Conservation (phyloP, 495 filamentous ascomycete genomes). For the Trypethelium eluteriae region DNA sequence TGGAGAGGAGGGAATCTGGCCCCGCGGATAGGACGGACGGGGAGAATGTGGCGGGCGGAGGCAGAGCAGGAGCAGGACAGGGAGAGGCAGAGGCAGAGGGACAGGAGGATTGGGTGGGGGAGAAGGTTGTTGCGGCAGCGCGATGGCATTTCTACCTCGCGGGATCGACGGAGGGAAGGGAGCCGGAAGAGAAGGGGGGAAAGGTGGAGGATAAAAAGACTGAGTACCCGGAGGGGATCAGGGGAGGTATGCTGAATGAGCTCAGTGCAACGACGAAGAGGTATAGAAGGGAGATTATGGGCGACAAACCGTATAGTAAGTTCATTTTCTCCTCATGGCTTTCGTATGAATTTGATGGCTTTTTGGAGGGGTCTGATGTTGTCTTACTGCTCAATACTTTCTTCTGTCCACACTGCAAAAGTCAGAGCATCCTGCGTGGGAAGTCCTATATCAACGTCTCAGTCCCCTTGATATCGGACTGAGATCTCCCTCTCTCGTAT, state of each 20-base stretch:
- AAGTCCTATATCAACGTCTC: too few species aligned
- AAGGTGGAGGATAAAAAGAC: conserved; percentile 6
- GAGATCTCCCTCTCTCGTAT: too few species aligned
- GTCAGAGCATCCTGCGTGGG: too few species aligned
- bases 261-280: conserved; percentile 14
- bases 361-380: neutral
- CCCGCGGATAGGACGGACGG: conserved; percentile 18
- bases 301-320: conserved; percentile 13
- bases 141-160: neutral
- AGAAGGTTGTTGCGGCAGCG: neutral
- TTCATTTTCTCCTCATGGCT: neutral
- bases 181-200: conserved; percentile 18
- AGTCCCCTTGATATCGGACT: too few species aligned
- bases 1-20: neutral
- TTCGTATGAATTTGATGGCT: neutral
- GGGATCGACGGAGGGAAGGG: conserved; percentile 8
- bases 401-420: too few species aligned
- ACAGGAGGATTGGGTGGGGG: neutral
- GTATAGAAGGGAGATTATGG: conserved; percentile 16
- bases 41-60: too few species aligned
- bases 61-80: neutral
- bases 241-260: conserved; percentile 7
- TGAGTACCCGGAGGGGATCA: conserved; percentile 1
- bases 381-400: too few species aligned
- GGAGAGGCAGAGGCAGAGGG: neutral